Evolutionary conservation across 108 stramenopile genomes (phyloP).

Genomic region (Pseudonitzschia multiseries): DNA sequence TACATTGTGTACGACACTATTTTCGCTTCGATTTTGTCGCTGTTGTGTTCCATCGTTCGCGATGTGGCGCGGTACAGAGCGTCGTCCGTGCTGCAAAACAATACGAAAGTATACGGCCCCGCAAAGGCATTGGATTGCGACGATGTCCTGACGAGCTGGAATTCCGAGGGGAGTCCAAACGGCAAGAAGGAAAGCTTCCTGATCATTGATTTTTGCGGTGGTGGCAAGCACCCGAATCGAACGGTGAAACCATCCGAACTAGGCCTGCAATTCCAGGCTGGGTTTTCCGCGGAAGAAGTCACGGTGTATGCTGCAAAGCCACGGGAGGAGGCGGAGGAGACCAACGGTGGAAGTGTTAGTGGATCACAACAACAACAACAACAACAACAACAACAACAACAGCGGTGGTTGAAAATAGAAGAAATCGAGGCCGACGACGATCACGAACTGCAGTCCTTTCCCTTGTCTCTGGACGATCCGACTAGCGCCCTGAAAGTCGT

Average conservation of each 20-base stretch:
- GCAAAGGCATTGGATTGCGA: slow-evolving; percentile 50
- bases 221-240: slow-evolving; percentile 22
- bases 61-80: slow-evolving; percentile 24
- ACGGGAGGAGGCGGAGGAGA: neutral
- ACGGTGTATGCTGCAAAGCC: neutral
- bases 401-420: slow-evolving; percentile 3
- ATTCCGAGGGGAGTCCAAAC: slow-evolving; percentile 47
- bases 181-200: slow-evolving; percentile 32
- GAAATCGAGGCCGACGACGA: slow-evolving; percentile 53
- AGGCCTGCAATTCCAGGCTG: slow-evolving; percentile 60
- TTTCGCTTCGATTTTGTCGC: neutral
- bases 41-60: neutral
- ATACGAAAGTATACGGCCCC: slow-evolving; percentile 56
- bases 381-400: too few species aligned
- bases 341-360: too few species aligned
- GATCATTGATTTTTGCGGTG: slow-evolving; percentile 44
- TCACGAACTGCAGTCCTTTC: slow-evolving; percentile 45
- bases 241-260: slow-evolving; percentile 39
- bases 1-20: too few species aligned
- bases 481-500: slow-evolving; percentile 36
- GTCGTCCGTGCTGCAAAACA: slow-evolving; percentile 57
- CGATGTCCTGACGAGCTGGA: slow-evolving; percentile 51
- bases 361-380: too few species aligned
- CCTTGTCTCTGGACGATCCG: slow-evolving; percentile 6
- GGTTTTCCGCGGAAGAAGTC: slow-evolving; percentile 48